Percentiles rank a stretch among this genome's conserved stretches.
Conservation (phyloP, 192 early-diverging fungal species). For the Backusella mclennaniae region DNA sequence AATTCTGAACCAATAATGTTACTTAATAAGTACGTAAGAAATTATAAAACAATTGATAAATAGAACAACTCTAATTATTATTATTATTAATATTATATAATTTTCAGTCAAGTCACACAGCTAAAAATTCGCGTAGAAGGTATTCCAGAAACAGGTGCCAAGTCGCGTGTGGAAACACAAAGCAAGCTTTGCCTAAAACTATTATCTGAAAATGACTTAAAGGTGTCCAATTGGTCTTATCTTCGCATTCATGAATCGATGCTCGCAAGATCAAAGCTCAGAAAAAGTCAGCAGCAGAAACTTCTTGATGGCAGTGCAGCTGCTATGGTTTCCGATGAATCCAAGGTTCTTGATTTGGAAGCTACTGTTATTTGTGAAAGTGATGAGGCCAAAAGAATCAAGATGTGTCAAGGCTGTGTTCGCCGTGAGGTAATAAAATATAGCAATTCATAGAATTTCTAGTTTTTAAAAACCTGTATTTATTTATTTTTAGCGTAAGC, state of each 20-base stretch:
- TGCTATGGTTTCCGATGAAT: conserved; percentile 40
- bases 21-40: background rate
- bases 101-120: background rate
- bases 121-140: conserved; percentile 36
- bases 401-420: conserved; percentile 81
- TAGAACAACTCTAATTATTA: background rate
- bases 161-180: conserved; percentile 94
- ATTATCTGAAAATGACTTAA: conserved; percentile 65
- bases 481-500: conserved; percentile 46
- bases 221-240: conserved; percentile 77
- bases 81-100: background rate
- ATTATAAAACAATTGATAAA: background rate
- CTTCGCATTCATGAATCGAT: conserved; percentile 81
- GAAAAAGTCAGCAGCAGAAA: conserved; percentile 32
- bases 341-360: conserved; percentile 70
- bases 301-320: conserved; percentile 28
- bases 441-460: background rate
- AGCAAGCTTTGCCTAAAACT: conserved; percentile 90
- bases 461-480: background rate
- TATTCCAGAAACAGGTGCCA: conserved; percentile 59
- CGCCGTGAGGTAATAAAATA: conserved; percentile 61
- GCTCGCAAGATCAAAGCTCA: conserved; percentile 76
- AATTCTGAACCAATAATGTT: background rate
- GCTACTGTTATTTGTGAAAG: conserved; percentile 85
- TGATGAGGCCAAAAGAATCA: conserved; percentile 70